Evolutionary conservation across 768 basidiomycete genomes (phyloP).

Genomic region (Mrakia hoshinonis): DNA sequence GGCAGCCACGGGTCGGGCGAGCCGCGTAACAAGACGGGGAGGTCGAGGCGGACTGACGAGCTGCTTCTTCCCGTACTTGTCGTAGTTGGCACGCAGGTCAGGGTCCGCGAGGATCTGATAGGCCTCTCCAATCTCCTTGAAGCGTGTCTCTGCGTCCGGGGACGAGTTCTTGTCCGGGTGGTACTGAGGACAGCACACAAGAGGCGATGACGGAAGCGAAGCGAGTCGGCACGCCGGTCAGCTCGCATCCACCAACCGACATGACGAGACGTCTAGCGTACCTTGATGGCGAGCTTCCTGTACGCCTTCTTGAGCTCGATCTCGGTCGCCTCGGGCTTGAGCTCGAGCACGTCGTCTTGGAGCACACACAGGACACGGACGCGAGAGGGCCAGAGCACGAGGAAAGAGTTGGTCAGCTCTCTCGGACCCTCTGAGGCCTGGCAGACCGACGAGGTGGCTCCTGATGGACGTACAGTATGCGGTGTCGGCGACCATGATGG

Average conservation of each 20-base stretch:
- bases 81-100: conserved; percentile 81
- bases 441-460: background rate
- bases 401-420: background rate
- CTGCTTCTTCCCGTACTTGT: conserved; percentile 88
- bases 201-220: conserved; percentile 17
- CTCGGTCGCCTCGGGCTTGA: conserved; percentile 38
- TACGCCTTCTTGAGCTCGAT: conserved; percentile 80
- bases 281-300: conserved; percentile 87
- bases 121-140: conserved; percentile 96
- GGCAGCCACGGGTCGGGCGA: background rate
- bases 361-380: background rate
- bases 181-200: conserved; percentile 48
- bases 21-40: background rate
- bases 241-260: too few species aligned
- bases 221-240: background rate
- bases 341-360: conserved; percentile 41
- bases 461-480: background rate
- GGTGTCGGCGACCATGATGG: conserved; percentile 1
- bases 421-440: background rate
- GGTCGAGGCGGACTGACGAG: conserved; percentile 43
- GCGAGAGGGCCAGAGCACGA: background rate
- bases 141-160: conserved; percentile 87
- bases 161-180: conserved; percentile 55
- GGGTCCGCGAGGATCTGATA: conserved; percentile 65
- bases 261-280: too few species aligned